phyloP scores from a whole-genome alignment of 805 yeast species.

The Pichia deserticola region DNA sequence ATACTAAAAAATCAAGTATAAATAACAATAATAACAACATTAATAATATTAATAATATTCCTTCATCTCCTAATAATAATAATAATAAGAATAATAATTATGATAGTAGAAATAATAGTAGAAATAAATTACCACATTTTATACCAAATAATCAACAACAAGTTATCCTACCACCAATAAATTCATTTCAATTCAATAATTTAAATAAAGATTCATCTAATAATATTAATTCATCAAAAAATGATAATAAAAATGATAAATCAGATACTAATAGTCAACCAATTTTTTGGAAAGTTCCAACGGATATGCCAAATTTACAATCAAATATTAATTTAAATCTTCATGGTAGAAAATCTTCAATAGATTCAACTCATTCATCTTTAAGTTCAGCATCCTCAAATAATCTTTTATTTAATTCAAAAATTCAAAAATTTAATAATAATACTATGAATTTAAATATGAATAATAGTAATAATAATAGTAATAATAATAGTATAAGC shows the following conservation, averaged over 20 bases:
- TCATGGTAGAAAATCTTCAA: conserved; percentile 31
- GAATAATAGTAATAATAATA: too few relatives aligned
- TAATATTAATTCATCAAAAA: too few relatives aligned
- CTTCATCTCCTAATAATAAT: background rate
- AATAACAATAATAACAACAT: too few relatives aligned
- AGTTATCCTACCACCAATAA: too few relatives aligned
- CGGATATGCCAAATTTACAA: conserved; percentile 40
- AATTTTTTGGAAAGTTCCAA: conserved; percentile 55
- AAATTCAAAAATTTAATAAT: too few relatives aligned
- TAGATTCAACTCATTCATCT: conserved; percentile 41
- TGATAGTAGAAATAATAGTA: too few relatives aligned
- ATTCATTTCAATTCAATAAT: background rate
- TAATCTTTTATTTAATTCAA: background rate
- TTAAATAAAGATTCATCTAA: too few relatives aligned
- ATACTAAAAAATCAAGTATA: conserved; percentile 23
- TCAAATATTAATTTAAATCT: conserved; percentile 6
- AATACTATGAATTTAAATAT: too few relatives aligned
- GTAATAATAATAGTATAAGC: background rate
- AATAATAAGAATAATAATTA: too few relatives aligned
- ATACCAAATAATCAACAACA: conserved; percentile 1
- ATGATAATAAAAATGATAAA: background rate
- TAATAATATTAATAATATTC: too few relatives aligned
- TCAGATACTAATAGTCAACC: background rate
- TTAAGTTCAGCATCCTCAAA: background rate
- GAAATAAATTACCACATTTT: too few relatives aligned